Percentiles rank a stretch among this genome's conserved stretches.
These are phyloP conservation scores for Claviceps sp. DNA, from an alignment of 2,329 filamentous ascomycete genomes.

Conservation along the genomic window DNA sequence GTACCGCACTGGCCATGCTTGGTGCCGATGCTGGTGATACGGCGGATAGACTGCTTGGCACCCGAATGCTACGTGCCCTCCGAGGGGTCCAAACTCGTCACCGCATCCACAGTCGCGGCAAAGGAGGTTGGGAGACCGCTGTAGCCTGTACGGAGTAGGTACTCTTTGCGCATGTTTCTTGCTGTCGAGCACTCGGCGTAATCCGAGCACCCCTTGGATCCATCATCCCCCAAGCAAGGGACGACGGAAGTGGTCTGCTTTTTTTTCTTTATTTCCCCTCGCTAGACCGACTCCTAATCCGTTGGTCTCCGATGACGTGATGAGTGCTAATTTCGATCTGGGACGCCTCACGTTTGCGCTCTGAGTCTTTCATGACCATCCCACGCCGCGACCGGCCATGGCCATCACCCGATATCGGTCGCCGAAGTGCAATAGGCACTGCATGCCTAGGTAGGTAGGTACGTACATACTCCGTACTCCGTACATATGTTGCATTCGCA, in stretches of 20 bases:
- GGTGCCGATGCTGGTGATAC: neutral
- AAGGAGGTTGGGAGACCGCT: no score
- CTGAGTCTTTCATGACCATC: neutral
- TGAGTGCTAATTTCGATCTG: neutral
- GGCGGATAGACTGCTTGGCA: neutral
- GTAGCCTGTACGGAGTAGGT: no score
- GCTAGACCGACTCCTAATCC: neutral
- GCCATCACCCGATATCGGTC: neutral
- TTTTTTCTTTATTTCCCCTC: neutral
- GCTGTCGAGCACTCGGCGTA: neutral
- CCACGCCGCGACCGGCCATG: neutral
- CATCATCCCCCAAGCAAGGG: neutral
- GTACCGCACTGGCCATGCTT: neutral
- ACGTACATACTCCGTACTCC: no score
- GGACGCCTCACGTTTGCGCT: no score
- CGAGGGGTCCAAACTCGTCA: no score
- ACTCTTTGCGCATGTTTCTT: neutral
- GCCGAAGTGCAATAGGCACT: neutral
- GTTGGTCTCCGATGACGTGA: neutral
- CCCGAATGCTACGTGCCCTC: no score
- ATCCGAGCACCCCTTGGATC: neutral
- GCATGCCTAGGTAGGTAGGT: no score
- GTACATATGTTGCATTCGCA: no score
- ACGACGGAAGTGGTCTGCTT: no score
- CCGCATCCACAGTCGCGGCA: no score